Evolutionary conservation across 768 basidiomycete genomes (phyloP).

Genomic region (Russula dissimulans): DNA sequence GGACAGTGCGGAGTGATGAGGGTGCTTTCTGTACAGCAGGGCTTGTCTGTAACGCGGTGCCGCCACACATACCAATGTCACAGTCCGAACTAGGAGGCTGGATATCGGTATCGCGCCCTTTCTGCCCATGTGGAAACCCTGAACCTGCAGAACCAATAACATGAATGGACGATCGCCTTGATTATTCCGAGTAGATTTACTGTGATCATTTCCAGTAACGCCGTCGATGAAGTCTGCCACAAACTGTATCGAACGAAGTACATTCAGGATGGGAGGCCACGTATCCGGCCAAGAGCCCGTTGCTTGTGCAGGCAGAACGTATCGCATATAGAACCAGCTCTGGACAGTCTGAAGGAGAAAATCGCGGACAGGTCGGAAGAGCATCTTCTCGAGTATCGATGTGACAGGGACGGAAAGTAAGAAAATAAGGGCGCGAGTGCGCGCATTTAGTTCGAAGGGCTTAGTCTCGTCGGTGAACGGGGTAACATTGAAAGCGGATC

Average conservation of each 20-base stretch:
- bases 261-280: conserved; percentile 7
- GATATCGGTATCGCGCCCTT: no score
- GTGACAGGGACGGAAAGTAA: conserved; percentile 3
- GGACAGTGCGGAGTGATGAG: neutral
- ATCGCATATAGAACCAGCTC: conserved; percentile 14
- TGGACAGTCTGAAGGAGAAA: neutral
- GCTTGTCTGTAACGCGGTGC: neutral
- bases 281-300: conserved; percentile 10
- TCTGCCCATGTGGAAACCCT: no score
- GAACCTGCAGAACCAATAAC: neutral
- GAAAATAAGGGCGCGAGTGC: conserved; percentile 1
- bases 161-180: neutral
- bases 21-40: neutral
- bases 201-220: neutral
- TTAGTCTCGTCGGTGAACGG: neutral
- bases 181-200: neutral
- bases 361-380: conserved; percentile 1
- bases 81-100: neutral
- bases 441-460: neutral
- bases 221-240: conserved; percentile 1
- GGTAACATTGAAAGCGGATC: neutral
- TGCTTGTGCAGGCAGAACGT: neutral
- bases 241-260: conserved; percentile 7
- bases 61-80: neutral
- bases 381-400: neutral